Evolutionary conservation across 2,329 filamentous ascomycete species (phyloP), one percentile per base, ranked within the genome.

Genomic region (Xylariaceae sp.): DNA sequence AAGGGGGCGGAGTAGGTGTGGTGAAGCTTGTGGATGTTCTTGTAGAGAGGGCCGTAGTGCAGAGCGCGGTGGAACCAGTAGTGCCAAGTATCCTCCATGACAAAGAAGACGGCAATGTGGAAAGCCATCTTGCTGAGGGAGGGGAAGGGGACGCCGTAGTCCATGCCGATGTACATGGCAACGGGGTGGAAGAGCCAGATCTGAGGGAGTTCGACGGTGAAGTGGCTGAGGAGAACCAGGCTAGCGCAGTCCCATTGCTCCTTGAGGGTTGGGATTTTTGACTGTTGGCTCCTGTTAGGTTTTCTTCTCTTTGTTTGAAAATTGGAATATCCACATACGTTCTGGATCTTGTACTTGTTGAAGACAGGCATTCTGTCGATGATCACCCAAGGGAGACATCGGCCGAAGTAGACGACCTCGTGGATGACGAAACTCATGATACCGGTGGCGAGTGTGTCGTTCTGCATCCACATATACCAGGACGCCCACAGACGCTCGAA

Each of bases 101-200:
- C 79, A 72, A 98, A 98, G 78, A 97, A 94, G 65, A 97, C 77
- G 50, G 84, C 80, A 57, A 98, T 92, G 62, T 98, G 93, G 65
- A 87, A 82, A 54, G 85, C 86, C 77, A 98, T 97, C 62, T 84
- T 96, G 72, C 79, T 86, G 56, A 85, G 61, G 11, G 86, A 75
- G 25, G 93, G 93, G 75, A 98, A 98, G 8, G 92, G 93, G 39
- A 95, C 88, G 51, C 82, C 81, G 55, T 88, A 95, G 48, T 84
- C 77, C 70, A 98, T 85, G 60, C 93, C 93, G 66, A 89, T 91
- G 71, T 82, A 95, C 65, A 91, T 88, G 47, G 92, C 92, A 75
- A 96, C 82, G 22, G 93, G 93, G 75, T 98, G 93, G 80, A 98
- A 98, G 60, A 97, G 80, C 92, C 92, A 97, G 68, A 97, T 97